Conservation (phyloP, 768 basidiomycete species). For the Boletus rubescentipes region DNA sequence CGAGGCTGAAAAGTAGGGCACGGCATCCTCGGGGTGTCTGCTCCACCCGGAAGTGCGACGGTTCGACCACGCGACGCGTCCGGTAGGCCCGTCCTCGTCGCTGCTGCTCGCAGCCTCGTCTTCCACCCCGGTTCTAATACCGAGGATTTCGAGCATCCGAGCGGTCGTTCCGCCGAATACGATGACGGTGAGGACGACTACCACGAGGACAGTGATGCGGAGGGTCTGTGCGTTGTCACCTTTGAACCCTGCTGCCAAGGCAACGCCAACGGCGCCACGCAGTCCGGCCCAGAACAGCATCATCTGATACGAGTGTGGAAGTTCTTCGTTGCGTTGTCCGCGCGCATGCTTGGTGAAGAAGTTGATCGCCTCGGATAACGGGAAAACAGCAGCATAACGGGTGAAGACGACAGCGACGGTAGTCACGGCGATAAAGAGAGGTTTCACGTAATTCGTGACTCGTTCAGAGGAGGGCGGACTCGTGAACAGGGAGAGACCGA, state of each 20-base stretch:
- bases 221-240: constrained; percentile 92
- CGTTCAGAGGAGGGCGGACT: constrained; percentile 73
- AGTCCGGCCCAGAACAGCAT: constrained; percentile 99
- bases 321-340: constrained; percentile 84
- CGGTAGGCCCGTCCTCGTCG: constrained; percentile 46
- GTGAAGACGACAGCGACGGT: constrained; percentile 92
- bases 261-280: constrained; percentile 95
- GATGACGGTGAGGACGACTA: constrained; percentile 92
- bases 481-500: constrained; percentile 96
- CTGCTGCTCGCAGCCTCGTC: constrained; percentile 72
- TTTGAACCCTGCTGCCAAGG: constrained; percentile 92
- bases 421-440: constrained; percentile 90
- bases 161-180: constrained; percentile 97
- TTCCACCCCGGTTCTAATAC: constrained; percentile 92
- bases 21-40: constrained; percentile 45
- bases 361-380: constrained; percentile 93
- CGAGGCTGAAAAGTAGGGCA: constrained; percentile 34
- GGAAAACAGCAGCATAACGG: constrained; percentile 94
- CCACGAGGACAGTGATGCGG: constrained; percentile 90
- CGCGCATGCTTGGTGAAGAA: constrained; percentile 81
- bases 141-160: constrained; percentile 95
- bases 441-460: constrained; percentile 87
- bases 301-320: constrained; percentile 98
- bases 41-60: constrained; percentile 38
- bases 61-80: constrained; percentile 36